These are phyloP conservation scores for Ascochyta koolunga DNA, from an alignment of 2,329 filamentous ascomycete genomes.

Conservation along the genomic window DNA sequence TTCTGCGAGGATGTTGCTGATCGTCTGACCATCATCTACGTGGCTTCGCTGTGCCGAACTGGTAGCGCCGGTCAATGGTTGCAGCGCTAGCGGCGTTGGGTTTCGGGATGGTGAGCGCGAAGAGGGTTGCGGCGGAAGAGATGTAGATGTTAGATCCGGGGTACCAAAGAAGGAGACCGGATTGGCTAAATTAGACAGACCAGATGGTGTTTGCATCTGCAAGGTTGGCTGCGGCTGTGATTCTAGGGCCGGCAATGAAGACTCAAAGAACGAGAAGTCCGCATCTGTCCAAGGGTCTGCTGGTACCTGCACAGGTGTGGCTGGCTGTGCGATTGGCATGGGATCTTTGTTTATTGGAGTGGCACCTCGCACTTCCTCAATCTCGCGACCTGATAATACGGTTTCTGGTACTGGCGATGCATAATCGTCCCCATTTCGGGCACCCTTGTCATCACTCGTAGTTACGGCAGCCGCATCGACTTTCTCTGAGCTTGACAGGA, in stretches of 20 bases:
- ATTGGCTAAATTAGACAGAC: conserved; percentile 22
- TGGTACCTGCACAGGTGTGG: conserved; percentile 7
- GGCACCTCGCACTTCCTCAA: not conserved
- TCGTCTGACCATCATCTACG: conserved; percentile 36
- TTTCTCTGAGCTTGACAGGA: not conserved
- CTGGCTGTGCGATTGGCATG: conserved; percentile 2
- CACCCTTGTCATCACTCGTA: not conserved
- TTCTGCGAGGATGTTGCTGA: conserved; percentile 31
- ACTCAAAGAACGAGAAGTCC: conserved; percentile 42
- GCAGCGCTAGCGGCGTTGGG: conserved; percentile 22
- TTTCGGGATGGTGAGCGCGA: conserved; percentile 27
- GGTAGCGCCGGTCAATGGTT: conserved; percentile 34
- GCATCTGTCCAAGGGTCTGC: conserved; percentile 22
- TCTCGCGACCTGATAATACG: not conserved
- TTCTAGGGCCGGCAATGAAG: conserved; percentile 14
- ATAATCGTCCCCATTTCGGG: conserved; percentile 3
- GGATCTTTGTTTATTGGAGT: not conserved
- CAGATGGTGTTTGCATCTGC: conserved; percentile 17
- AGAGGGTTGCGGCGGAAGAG: conserved; percentile 22
- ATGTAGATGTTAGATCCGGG: conserved; percentile 15
- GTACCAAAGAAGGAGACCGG: conserved; percentile 37
- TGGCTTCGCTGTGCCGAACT: conserved; percentile 34
- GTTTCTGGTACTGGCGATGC: conserved; percentile 2
- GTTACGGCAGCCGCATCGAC: not conserved
- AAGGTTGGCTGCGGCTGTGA: conserved; percentile 2